Conservation (phyloP, 148 eudicot species). For the Vaccinium macrocarpon region DNA sequence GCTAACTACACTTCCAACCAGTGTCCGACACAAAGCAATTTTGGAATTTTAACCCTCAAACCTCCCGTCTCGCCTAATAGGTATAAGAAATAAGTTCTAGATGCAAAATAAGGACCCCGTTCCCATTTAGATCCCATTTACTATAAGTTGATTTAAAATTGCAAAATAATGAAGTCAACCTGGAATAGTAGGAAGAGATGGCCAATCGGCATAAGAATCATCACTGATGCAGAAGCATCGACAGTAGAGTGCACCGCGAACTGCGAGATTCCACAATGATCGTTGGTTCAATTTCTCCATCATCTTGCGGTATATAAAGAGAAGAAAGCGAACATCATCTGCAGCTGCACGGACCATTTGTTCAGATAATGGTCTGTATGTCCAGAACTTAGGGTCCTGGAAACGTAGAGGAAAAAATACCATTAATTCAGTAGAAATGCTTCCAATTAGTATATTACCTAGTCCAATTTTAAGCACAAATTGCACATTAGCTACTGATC, state of each 20-base stretch:
- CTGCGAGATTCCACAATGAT: conserved; percentile 79
- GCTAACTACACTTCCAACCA: neutral
- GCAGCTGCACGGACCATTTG: conserved; percentile 92
- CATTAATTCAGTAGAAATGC: neutral
- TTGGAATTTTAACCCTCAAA: neutral
- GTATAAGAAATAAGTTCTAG: neutral
- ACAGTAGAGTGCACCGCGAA: conserved; percentile 87
- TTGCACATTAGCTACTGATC: neutral
- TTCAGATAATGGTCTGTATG: conserved; percentile 80
- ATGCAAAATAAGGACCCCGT: neutral
- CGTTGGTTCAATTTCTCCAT: conserved; percentile 64
- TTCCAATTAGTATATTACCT: neutral
- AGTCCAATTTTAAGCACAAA: too few relatives aligned
- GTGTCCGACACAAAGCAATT: neutral
- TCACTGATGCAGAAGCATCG: conserved; percentile 81
- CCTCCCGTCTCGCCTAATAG: neutral
- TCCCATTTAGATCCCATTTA: too few relatives aligned
- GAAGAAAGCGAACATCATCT: conserved; percentile 94
- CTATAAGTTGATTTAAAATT: too few relatives aligned
- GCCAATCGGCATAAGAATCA: conserved; percentile 71
- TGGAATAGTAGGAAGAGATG: conserved; percentile 74
- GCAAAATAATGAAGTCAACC: conserved; percentile 33
- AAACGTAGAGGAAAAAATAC: too few relatives aligned
- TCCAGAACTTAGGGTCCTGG: conserved; percentile 89
- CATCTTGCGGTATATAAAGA: conserved; percentile 73